These are phyloP conservation scores for Apiospora malaysiana DNA, from an alignment of 2,329 filamentous ascomycete species.

Conservation along the genomic window DNA sequence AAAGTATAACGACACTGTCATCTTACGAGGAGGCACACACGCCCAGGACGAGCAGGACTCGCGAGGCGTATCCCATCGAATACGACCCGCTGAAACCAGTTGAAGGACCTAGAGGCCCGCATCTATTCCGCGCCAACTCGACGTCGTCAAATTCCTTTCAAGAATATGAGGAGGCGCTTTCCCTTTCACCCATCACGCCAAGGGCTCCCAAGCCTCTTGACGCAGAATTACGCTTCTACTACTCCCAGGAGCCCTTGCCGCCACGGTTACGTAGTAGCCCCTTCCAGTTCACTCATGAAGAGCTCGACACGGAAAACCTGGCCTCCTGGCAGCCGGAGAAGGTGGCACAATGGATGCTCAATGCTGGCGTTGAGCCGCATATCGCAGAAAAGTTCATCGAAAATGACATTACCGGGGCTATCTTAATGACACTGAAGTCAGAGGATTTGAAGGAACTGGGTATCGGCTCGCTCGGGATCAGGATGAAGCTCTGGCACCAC, in stretches of 20 bases:
- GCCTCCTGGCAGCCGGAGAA: slow-evolving; percentile 74
- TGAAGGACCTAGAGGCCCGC: slow-evolving; percentile 82
- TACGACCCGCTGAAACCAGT: slow-evolving; percentile 68
- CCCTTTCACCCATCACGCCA: slow-evolving; percentile 76
- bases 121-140: slow-evolving; percentile 79
- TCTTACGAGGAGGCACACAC: slow-evolving; percentile 85
- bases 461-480: slow-evolving; percentile 81
- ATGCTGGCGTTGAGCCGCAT: slow-evolving; percentile 77
- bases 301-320: slow-evolving; percentile 65
- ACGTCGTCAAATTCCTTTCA: slow-evolving; percentile 54
- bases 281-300: slow-evolving; percentile 61
- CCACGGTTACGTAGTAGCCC: slow-evolving; percentile 44
- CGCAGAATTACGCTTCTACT: slow-evolving; percentile 43
- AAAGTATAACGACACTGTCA: slow-evolving; percentile 84
- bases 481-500: slow-evolving; percentile 80
- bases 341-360: slow-evolving; percentile 86
- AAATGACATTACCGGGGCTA: slow-evolving; percentile 90
- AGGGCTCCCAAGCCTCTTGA: slow-evolving; percentile 56
- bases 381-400: slow-evolving; percentile 85
- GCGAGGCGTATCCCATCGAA: slow-evolving; percentile 66
- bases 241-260: slow-evolving; percentile 45
- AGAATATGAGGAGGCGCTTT: slow-evolving; percentile 61
- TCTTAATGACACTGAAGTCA: slow-evolving; percentile 89
- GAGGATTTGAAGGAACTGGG: slow-evolving; percentile 84
- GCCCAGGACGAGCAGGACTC: slow-evolving; percentile 69